phyloP scores from a whole-genome alignment of 2,329 filamentous ascomycete species.

The Sporothrix globosa region DNA sequence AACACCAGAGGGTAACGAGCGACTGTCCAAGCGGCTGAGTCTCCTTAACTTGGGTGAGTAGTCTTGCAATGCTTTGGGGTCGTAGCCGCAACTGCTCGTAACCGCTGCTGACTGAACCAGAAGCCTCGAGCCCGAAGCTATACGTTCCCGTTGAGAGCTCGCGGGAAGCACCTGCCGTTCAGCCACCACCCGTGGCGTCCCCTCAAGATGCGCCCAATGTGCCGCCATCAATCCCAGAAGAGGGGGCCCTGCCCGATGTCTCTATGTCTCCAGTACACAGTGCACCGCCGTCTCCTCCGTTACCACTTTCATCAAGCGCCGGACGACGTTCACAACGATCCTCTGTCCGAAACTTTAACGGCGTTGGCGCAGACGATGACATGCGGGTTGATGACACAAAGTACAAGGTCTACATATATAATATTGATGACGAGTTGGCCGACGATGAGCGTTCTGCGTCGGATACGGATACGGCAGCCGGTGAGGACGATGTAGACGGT shows the following conservation, averaged over 20 bases:
- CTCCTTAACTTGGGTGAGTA: conserved; percentile 76
- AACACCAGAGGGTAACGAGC: conserved; percentile 61
- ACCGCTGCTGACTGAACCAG: conserved; percentile 45
- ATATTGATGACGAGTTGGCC: conserved; percentile 84
- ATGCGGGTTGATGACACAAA: conserved; percentile 90
- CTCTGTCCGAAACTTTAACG: neutral
- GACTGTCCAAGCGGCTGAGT: conserved; percentile 82
- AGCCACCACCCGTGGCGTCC: neutral
- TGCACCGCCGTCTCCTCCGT: conserved; percentile 1
- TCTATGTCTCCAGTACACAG: conserved; percentile 12
- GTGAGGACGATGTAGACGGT: neutral
- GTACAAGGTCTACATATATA: conserved; percentile 86
- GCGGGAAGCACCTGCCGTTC: neutral
- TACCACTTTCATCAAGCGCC: neutral
- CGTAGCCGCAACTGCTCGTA: too few relatives aligned
- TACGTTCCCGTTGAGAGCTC: conserved; percentile 66
- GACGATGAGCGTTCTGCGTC: conserved; percentile 54
- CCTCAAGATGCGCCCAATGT: neutral
- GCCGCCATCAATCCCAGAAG: neutral
- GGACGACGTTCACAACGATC: neutral
- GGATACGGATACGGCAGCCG: conserved; percentile 20
- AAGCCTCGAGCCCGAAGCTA: conserved; percentile 65
- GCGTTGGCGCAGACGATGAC: conserved; percentile 51
- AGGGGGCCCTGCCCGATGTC: neutral
- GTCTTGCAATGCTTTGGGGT: too few relatives aligned